Conservation (phyloP, 2,329 filamentous ascomycete genomes). For the Xylaria sp. region DNA sequence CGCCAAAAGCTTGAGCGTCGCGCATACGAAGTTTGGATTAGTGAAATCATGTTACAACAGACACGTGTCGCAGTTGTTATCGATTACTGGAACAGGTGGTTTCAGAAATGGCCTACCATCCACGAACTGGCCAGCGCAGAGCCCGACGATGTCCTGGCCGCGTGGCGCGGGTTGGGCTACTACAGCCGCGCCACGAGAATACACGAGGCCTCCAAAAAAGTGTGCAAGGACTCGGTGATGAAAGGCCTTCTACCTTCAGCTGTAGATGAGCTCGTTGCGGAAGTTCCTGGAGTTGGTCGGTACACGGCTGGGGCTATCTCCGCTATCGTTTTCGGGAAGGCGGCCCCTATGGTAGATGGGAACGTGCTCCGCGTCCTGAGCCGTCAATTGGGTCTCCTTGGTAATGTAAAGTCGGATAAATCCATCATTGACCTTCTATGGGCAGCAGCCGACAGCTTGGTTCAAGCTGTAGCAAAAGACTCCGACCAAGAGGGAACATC, state of each 20-base stretch:
- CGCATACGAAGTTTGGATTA: slow-evolving; percentile 74
- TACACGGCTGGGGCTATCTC: slow-evolving; percentile 72
- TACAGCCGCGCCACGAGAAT: slow-evolving; percentile 71
- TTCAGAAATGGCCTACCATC: slow-evolving; percentile 68
- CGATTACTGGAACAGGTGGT: slow-evolving; percentile 72
- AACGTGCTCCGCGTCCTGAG: slow-evolving; percentile 71
- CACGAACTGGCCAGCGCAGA: slow-evolving; percentile 63
- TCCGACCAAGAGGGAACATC: slow-evolving; percentile 35
- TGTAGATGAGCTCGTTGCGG: slow-evolving; percentile 57
- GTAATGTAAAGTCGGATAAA: slow-evolving; percentile 67
- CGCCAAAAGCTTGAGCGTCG: slow-evolving; percentile 59
- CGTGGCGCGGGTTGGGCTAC: slow-evolving; percentile 71
- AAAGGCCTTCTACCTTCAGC: slow-evolving; percentile 61
- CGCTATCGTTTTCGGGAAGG: slow-evolving; percentile 68
- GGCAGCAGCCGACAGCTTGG: slow-evolving; percentile 66
- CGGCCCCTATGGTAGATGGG: slow-evolving; percentile 70
- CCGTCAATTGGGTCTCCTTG: slow-evolving; percentile 66
- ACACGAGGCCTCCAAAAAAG: slow-evolving; percentile 64
- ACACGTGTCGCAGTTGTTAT: slow-evolving; percentile 70
- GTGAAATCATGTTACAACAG: slow-evolving; percentile 74
- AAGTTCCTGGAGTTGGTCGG: slow-evolving; percentile 67
- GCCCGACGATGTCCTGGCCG: slow-evolving; percentile 65
- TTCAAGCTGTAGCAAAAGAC: slow-evolving; percentile 60
- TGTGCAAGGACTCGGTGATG: slow-evolving; percentile 55
- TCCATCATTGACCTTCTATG: slow-evolving; percentile 63